phyloP scores from a whole-genome alignment of 768 basidiomycete species.

The Amanita muscaria region DNA sequence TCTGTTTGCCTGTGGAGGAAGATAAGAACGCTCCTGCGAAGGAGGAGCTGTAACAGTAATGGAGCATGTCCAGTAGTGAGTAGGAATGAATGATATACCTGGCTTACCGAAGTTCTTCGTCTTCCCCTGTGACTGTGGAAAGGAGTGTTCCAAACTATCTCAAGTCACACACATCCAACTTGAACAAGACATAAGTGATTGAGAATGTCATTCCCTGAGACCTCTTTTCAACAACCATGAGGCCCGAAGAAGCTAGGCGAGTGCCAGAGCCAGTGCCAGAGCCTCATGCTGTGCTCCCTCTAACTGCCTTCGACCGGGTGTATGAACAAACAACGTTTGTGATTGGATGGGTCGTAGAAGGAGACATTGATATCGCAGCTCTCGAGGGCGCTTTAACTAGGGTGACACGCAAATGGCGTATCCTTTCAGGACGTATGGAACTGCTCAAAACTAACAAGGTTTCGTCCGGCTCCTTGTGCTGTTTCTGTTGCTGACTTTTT shows the following conservation, averaged over 20 bases:
- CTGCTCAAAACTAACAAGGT: conserved; percentile 13
- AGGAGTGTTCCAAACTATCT: too few species aligned
- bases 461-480: conserved; percentile 10
- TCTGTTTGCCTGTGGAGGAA: conserved; percentile 54
- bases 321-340: conserved; percentile 23
- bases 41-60: conserved; percentile 1
- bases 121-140: neutral
- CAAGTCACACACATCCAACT: neutral
- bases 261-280: conserved; percentile 2
- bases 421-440: conserved; percentile 23
- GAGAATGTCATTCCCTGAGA: neutral
- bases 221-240: neutral
- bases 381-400: conserved; percentile 17
- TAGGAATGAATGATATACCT: neutral
- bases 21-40: conserved; percentile 19
- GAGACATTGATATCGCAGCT: conserved; percentile 19
- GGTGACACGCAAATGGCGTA: conserved; percentile 24
- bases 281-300: conserved; percentile 13
- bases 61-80: neutral
- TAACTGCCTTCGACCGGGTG: conserved; percentile 13
- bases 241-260: neutral
- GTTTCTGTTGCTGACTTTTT: neutral
- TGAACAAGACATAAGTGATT: neutral
- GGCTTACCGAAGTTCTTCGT: neutral
- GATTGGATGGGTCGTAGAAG: conserved; percentile 28